Evolutionary conservation across 192 early-diverging fungal species (phyloP), one percentile per base, ranked within the genome.

Genomic region (Backusella macrospora): DNA sequence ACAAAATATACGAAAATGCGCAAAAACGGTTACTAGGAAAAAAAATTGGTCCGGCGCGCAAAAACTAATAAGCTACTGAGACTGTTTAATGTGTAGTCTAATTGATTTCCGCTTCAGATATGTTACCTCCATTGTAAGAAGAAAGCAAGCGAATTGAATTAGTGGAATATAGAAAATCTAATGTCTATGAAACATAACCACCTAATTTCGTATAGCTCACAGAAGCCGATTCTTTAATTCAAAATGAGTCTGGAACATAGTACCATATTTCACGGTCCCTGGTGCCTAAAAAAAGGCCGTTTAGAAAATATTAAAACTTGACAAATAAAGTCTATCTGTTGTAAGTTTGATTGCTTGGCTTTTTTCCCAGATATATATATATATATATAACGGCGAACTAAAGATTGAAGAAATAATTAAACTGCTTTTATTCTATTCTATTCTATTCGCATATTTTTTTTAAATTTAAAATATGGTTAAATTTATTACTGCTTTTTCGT

Each of bases 31-130:
- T 21, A 21, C n/a, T 9, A 52, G 21, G 21, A 59, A 59, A 59
- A 59, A 9, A 59, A 21, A 23, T 4, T 23, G 21, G 4, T 59
- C 29, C 29, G 29, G 29, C 29, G 52, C 26, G 52, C 18, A 26
- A 23, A 59, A 59, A 55, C 10, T 5, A 7, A 59, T 49, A 49
- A 6, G 18, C n/a, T 15, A n/a, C 48, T 49, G 52, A 59, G 52
- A 59, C 52, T 59, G 52, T 59, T 59, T 59, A 59, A 59, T 21
- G 26, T n/a, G n/a, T n/a, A n/a, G n/a, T n/a, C n/a, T 59, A 23
- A 34, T 59, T 59, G 10, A 26, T 59, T 59, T 23, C 52, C 52
- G 52, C n/a, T n/a, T n/a, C n/a, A n/a, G n/a, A n/a, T n/a, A n/a
- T n/a, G n/a, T n/a, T n/a, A n/a, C n/a, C n/a, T n/a, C n/a, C n/a